Conservation (phyloP, 2,329 filamentous ascomycete species). For the Thielaviopsis ethacetica region DNA sequence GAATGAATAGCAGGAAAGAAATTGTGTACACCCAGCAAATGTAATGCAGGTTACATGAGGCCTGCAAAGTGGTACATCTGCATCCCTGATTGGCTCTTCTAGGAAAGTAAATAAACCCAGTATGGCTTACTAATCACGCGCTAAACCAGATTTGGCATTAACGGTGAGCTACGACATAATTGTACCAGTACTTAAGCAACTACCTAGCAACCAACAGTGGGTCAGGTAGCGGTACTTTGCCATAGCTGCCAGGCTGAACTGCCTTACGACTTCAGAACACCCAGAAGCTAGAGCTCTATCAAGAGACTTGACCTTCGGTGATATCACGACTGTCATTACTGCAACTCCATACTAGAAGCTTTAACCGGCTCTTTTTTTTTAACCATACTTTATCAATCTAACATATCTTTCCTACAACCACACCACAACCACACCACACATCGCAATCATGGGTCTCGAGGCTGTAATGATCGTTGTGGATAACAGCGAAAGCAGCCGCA, state of each 20-base stretch:
- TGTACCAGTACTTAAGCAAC: background rate
- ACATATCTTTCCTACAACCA: conserved; percentile 4
- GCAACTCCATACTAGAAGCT: background rate
- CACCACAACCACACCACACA: conserved; percentile 9
- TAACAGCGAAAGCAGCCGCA: conserved; percentile 97
- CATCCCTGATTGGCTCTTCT: background rate
- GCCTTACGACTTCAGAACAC: conserved; percentile 11
- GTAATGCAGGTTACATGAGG: background rate
- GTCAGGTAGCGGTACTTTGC: background rate
- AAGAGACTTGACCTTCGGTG: conserved; percentile 9
- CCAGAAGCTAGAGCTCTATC: conserved; percentile 2
- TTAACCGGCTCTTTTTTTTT: background rate
- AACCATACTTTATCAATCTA: background rate
- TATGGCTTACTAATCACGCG: background rate
- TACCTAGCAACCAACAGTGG: background rate
- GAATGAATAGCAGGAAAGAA: background rate
- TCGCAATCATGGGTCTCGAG: conserved; percentile 84
- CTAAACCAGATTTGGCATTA: background rate
- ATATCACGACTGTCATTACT: background rate
- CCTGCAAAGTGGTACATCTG: background rate
- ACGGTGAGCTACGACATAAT: background rate
- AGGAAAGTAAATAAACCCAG: conserved; percentile 14
- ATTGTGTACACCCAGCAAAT: background rate
- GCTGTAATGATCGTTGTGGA: conserved; percentile 99
- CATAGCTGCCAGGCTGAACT: conserved; percentile 10